phyloP scores from a whole-genome alignment of 2,329 filamentous ascomycete species.

The Fusarium nematophilum region DNA sequence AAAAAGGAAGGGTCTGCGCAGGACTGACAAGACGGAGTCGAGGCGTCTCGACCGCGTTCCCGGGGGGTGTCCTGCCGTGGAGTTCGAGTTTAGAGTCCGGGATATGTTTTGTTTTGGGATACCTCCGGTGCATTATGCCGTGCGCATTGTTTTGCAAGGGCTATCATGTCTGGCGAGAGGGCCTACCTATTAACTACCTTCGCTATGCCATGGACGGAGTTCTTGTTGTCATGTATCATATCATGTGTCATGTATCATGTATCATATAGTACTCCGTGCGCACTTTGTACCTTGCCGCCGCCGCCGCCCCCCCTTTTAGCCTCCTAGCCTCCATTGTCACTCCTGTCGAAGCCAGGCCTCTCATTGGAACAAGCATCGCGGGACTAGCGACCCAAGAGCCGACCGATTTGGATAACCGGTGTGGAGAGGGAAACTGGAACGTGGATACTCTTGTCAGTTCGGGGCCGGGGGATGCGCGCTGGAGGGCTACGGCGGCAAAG shows the following conservation, averaged over 20 bases:
- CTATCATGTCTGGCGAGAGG: constrained; percentile 4
- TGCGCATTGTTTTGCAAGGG: constrained; percentile 3
- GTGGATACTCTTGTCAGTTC: constrained; percentile 29
- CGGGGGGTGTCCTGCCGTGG: constrained; percentile 10
- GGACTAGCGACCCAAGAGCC: constrained; percentile 29
- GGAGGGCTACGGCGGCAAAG: constrained; percentile 33
- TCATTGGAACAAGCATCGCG: constrained; percentile 25
- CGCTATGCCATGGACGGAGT: constrained; percentile 17
- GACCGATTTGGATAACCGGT: constrained; percentile 37
- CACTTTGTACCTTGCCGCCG: constrained; percentile 19
- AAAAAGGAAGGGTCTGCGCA: background rate
- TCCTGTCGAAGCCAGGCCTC: constrained; percentile 12
- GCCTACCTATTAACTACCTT: too few species aligned
- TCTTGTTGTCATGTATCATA: constrained; percentile 18
- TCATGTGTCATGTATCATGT: constrained; percentile 16
- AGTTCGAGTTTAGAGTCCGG: constrained; percentile 11
- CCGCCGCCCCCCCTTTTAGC: too few species aligned
- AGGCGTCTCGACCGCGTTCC: constrained; percentile 3
- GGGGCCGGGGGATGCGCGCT: constrained; percentile 16
- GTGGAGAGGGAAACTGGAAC: constrained; percentile 28
- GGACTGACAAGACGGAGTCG: background rate
- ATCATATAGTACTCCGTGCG: too few species aligned
- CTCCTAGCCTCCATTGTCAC: constrained; percentile 21
- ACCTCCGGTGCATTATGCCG: constrained; percentile 9
- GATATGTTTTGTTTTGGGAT: constrained; percentile 10